Evolutionary conservation across 148 eudicot species (phyloP).

Genomic region (Cornus florida): DNA sequence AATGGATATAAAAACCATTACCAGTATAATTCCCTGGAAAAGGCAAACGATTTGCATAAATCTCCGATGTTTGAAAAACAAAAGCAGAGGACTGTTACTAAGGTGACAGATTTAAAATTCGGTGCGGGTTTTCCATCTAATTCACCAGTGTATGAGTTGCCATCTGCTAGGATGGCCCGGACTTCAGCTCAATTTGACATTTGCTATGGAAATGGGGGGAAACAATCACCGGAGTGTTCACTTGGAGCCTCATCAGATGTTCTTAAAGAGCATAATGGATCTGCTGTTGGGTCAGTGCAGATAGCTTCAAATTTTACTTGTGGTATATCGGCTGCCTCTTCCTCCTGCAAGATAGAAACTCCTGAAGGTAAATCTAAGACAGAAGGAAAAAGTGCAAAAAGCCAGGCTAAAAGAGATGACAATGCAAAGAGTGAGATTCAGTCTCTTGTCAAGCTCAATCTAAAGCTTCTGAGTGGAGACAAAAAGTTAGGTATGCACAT

Average conservation of each 20-base stretch:
- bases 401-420: slow-evolving; percentile 28
- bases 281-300: slow-evolving; percentile 17
- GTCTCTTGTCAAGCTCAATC: slow-evolving; percentile 84
- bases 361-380: slow-evolving; percentile 13
- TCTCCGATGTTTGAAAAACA: slow-evolving; percentile 23
- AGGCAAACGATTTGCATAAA: slow-evolving; percentile 15
- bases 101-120: slow-evolving; percentile 8
- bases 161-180: slow-evolving; percentile 17
- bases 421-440: slow-evolving; percentile 72
- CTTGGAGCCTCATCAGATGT: slow-evolving; percentile 12
- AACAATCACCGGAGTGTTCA: slow-evolving; percentile 13
- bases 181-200: slow-evolving; percentile 14
- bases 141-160: slow-evolving; percentile 11
- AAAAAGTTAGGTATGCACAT: slow-evolving; percentile 60
- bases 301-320: slow-evolving; percentile 18
- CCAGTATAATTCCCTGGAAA: slow-evolving; percentile 4
- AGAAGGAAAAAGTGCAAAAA: slow-evolving; percentile 14
- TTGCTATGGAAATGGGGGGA: slow-evolving; percentile 18
- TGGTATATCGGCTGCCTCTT: slow-evolving; percentile 23
- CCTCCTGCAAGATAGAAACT: slow-evolving; percentile 22
- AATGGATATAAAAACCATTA: slow-evolving; percentile 13
- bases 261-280: slow-evolving; percentile 5
- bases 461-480: slow-evolving; percentile 57
- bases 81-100: slow-evolving; percentile 5
- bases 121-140: slow-evolving; percentile 7